These are phyloP conservation scores for Trichoderma polysporum DNA, from an alignment of 2,329 filamentous ascomycete species.

Conservation along the genomic window DNA sequence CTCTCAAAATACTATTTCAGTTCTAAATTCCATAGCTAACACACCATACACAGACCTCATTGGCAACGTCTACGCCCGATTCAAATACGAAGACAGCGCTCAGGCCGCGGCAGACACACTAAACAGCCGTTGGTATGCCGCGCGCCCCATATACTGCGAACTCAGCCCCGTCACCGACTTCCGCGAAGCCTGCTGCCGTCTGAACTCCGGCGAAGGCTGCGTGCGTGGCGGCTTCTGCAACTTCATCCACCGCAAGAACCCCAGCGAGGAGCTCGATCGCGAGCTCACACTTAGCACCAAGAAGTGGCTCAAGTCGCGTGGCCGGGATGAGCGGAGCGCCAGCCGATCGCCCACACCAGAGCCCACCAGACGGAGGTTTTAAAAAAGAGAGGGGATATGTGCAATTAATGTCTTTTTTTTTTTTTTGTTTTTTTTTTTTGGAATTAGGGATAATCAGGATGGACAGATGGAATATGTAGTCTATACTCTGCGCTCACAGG, in stretches of 20 bases:
- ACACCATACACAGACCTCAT: constrained; percentile 69
- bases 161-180: constrained; percentile 96
- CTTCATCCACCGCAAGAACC: constrained; percentile 98
- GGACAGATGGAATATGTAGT: constrained; percentile 1
- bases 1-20: neutral
- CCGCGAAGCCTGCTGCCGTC: constrained; percentile 90
- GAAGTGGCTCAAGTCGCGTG: constrained; percentile 89
- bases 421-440: neutral
- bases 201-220: constrained; percentile 94
- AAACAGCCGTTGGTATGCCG: constrained; percentile 96
- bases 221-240: constrained; percentile 97
- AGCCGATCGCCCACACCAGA: constrained; percentile 84
- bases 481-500: constrained; percentile 6
- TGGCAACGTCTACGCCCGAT: constrained; percentile 97
- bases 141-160: constrained; percentile 96
- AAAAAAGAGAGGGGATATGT: constrained; percentile 27
- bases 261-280: constrained; percentile 79
- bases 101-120: constrained; percentile 91
- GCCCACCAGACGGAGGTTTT: constrained; percentile 71
- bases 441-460: constrained; percentile 7
- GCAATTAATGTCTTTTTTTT: neutral
- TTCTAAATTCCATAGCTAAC: constrained; percentile 10
- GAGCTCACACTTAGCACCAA: constrained; percentile 87
- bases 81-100: constrained; percentile 98
- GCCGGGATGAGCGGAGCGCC: constrained; percentile 78